Evolutionary conservation across 2,329 filamentous ascomycete genomes (phyloP).

Genomic region (Cladorrhinum sp.): DNA sequence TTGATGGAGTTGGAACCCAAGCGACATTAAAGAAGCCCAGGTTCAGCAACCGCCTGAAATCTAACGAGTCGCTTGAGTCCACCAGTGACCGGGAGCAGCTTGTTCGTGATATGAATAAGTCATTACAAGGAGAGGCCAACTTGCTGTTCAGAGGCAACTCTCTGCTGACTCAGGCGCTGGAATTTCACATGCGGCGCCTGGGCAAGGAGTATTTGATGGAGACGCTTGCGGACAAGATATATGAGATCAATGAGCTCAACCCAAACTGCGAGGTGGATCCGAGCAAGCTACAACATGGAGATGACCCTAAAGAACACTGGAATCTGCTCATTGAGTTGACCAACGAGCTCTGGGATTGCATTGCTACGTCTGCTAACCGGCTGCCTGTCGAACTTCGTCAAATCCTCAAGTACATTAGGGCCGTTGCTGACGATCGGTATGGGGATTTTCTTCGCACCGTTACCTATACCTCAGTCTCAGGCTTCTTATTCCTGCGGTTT

Average conservation of each 20-base stretch:
- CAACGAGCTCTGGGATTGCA: constrained; percentile 80
- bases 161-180: constrained; percentile 85
- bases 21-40: constrained; percentile 69
- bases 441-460: constrained; percentile 88
- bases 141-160: constrained; percentile 94
- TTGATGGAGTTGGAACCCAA: constrained; percentile 86
- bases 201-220: constrained; percentile 92
- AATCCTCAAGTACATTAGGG: constrained; percentile 86
- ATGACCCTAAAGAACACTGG: constrained; percentile 84
- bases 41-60: constrained; percentile 68
- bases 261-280: constrained; percentile 95
- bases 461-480: constrained; percentile 89
- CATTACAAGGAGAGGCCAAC: constrained; percentile 83
- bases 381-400: constrained; percentile 79
- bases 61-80: constrained; percentile 64
- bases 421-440: constrained; percentile 91
- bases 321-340: constrained; percentile 70
- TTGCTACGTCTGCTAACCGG: constrained; percentile 68
- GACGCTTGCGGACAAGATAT: constrained; percentile 77
- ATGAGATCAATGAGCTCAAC: constrained; percentile 86
- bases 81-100: constrained; percentile 66
- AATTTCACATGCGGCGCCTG: constrained; percentile 91
- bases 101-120: constrained; percentile 74
- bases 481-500: constrained; percentile 90
- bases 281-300: constrained; percentile 62